A percentile compares a stretch with the other conserved stretches of the same genome.
phyloP scores from a whole-genome alignment of 345 rosid genomes.

The Populus nigra region DNA sequence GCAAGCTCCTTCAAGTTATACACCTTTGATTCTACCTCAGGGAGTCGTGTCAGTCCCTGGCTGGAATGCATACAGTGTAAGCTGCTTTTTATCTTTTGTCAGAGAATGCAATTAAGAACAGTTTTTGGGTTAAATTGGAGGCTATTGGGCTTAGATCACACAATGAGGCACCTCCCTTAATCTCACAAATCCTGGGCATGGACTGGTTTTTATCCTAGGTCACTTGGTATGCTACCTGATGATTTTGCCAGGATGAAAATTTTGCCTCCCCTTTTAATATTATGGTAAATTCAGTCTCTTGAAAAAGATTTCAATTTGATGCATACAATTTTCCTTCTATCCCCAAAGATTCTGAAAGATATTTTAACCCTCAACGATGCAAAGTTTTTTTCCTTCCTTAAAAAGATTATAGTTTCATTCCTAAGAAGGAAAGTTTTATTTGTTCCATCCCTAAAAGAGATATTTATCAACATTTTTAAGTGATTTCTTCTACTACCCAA shows the following conservation, averaged over 20 bases:
- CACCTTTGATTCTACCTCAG: conserved; percentile 81
- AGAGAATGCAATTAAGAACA: not conserved
- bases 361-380: not conserved
- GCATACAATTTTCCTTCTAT: not conserved
- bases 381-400: not conserved
- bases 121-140: not conserved
- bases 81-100: conserved; percentile 20
- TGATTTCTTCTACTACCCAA: not conserved
- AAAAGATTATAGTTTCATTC: not conserved
- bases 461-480: not conserved
- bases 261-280: not conserved
- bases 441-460: not conserved
- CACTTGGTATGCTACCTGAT: not conserved
- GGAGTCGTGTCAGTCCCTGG: conserved; percentile 89
- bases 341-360: not conserved
- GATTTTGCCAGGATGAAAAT: not conserved
- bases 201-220: not conserved
- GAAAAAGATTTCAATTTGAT: not conserved
- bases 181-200: not conserved
- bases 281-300: not conserved
- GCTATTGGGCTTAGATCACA: not conserved
- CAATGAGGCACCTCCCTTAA: not conserved
- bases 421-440: not conserved
- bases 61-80: conserved; percentile 87
- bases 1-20: conserved; percentile 86